These are phyloP conservation scores for Pyronema omphalodes DNA, from an alignment of 495 filamentous ascomycete genomes.

Conservation along the genomic window DNA sequence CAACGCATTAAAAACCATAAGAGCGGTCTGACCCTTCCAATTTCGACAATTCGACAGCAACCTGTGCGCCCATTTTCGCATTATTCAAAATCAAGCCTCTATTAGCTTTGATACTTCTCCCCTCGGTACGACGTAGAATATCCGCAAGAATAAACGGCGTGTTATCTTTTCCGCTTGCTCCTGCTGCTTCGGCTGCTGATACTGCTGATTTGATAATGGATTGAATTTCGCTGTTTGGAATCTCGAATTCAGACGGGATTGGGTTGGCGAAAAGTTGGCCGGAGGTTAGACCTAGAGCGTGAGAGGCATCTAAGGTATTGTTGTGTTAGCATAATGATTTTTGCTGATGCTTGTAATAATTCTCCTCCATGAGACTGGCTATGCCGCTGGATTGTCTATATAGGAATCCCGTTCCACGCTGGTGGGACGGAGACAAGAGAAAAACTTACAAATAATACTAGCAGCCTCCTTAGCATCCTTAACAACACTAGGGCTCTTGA, in stretches of 20 bases:
- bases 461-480: conserved; percentile 65
- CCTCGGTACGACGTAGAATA: conserved; percentile 63
- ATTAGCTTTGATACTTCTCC: conserved; percentile 56
- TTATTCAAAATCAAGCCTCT: conserved; percentile 61
- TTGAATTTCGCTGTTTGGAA: conserved; percentile 58
- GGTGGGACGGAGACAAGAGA: too few species aligned
- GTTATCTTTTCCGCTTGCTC: conserved; percentile 54
- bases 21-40: conserved; percentile 31
- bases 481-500: conserved; percentile 56
- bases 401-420: not conserved
- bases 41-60: conserved; percentile 57
- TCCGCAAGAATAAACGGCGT: conserved; percentile 73
- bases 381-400: too few species aligned
- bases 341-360: too few species aligned
- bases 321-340: conserved; percentile 1
- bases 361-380: not conserved
- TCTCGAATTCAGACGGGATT: conserved; percentile 49
- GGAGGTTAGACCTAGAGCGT: conserved; percentile 43
- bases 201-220: conserved; percentile 54
- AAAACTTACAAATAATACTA: conserved; percentile 51
- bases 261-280: conserved; percentile 82
- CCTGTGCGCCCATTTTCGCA: conserved; percentile 55
- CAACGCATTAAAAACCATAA: conserved; percentile 1
- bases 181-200: conserved; percentile 46
- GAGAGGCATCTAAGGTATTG: conserved; percentile 33